phyloP scores from a whole-genome alignment of 352 stramenopile species.

The Elongisporangium undulatum region DNA sequence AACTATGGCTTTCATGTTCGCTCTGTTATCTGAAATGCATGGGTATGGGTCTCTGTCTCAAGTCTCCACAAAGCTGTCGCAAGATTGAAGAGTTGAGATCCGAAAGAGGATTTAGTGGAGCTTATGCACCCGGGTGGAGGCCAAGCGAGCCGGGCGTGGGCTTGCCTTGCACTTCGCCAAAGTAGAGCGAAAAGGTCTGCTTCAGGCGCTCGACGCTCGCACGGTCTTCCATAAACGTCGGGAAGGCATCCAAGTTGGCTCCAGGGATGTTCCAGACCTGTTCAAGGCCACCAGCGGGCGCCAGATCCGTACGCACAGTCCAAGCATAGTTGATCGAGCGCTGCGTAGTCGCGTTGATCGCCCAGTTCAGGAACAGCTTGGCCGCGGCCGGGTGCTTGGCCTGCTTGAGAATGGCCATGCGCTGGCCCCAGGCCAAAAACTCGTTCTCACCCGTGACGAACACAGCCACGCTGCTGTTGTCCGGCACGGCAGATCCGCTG shows the following conservation, averaged over 20 bases:
- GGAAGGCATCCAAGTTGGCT: constrained; percentile 4
- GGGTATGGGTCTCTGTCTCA: too few species aligned
- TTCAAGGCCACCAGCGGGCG: background rate
- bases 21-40: too few species aligned
- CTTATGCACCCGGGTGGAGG: constrained; percentile 33
- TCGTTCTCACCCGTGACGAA: constrained; percentile 21
- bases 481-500: constrained; percentile 2
- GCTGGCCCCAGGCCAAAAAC: constrained; percentile 42
- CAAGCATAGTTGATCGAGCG: background rate
- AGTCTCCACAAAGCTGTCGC: too few species aligned
- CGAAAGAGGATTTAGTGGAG: too few species aligned
- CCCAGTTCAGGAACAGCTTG: constrained; percentile 61
- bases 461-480: constrained; percentile 10
- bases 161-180: constrained; percentile 43
- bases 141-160: constrained; percentile 29
- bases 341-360: constrained; percentile 4
- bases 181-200: constrained; percentile 44
- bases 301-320: constrained; percentile 7
- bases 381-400: constrained; percentile 39
- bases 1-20: too few species aligned
- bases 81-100: too few species aligned
- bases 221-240: constrained; percentile 44
- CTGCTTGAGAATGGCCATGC: constrained; percentile 54
- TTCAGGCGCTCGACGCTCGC: constrained; percentile 30
- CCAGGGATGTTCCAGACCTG: background rate